These are phyloP conservation scores for Paradendryphiella salina DNA, from an alignment of 2,329 filamentous ascomycete species.

Conservation along the genomic window DNA sequence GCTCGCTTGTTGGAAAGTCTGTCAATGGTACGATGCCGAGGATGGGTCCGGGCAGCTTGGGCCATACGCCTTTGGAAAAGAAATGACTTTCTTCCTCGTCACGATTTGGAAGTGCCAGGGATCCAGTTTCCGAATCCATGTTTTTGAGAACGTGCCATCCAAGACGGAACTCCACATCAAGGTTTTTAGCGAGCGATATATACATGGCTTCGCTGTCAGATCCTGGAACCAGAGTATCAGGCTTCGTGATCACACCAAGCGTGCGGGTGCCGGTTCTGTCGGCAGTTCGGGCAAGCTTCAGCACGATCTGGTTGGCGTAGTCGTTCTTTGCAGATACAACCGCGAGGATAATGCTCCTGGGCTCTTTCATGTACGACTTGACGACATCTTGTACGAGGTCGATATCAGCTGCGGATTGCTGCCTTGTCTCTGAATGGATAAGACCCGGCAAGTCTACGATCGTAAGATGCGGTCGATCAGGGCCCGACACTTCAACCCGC, in stretches of 20 bases:
- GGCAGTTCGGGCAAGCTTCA: slow-evolving; percentile 52
- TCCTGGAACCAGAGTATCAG: slow-evolving; percentile 48
- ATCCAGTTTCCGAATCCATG: slow-evolving; percentile 1
- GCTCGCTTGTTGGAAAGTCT: too few relatives aligned
- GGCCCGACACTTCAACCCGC: slow-evolving; percentile 47
- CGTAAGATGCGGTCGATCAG: slow-evolving; percentile 35
- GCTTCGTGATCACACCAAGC: slow-evolving; percentile 60
- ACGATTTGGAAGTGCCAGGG: slow-evolving; percentile 31
- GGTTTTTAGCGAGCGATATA: slow-evolving; percentile 27
- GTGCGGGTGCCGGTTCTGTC: slow-evolving; percentile 53
- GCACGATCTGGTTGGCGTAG: slow-evolving; percentile 59
- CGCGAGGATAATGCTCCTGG: slow-evolving; percentile 26
- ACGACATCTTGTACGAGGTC: slow-evolving; percentile 17
- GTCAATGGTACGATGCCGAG: slow-evolving; percentile 54
- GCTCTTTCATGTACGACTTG: slow-evolving; percentile 21
- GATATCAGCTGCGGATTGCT: slow-evolving; percentile 13
- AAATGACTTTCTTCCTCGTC: slow-evolving; percentile 27
- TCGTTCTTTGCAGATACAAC: slow-evolving; percentile 43
- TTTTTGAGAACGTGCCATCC: slow-evolving; percentile 60
- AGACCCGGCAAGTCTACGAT: slow-evolving; percentile 52
- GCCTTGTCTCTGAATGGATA: slow-evolving; percentile 30
- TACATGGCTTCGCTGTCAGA: slow-evolving; percentile 39
- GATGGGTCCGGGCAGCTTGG: slow-evolving; percentile 3
- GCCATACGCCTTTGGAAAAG: not conserved
- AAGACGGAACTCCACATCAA: slow-evolving; percentile 43